These are phyloP conservation scores for Bocquillonia castaneifolia DNA, from an alignment of 441 rosid genomes.

Conservation along the genomic window DNA sequence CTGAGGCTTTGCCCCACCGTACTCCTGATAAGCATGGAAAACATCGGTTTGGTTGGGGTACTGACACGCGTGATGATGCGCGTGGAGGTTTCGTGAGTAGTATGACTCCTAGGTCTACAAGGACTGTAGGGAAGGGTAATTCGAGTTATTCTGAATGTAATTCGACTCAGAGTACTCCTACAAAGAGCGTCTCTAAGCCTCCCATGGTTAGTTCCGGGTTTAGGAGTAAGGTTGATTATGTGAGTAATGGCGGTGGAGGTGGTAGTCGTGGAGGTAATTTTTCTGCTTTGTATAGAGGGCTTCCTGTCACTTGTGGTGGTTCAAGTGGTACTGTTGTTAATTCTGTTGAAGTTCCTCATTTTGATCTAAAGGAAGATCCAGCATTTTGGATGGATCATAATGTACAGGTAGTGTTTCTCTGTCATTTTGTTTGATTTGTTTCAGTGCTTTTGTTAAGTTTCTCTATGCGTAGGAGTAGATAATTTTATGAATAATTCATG, in stretches of 20 bases:
- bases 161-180: slow-evolving; percentile 90
- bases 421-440: not conserved
- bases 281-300: slow-evolving; percentile 71
- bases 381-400: slow-evolving; percentile 99
- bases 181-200: slow-evolving; percentile 86
- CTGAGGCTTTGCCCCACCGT: slow-evolving; percentile 46
- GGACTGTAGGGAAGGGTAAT: slow-evolving; percentile 50
- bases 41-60: slow-evolving; percentile 66
- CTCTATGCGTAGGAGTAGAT: not conserved
- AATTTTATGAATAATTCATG: not conserved
- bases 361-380: slow-evolving; percentile 87
- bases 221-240: slow-evolving; percentile 63
- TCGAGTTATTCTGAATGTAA: slow-evolving; percentile 54
- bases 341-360: slow-evolving; percentile 89
- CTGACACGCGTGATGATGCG: slow-evolving; percentile 33
- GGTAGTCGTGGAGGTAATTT: slow-evolving; percentile 49
- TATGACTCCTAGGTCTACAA: slow-evolving; percentile 58
- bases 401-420: slow-evolving; percentile 69
- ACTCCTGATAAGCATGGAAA: slow-evolving; percentile 74
- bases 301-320: slow-evolving; percentile 54
- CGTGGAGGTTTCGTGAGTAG: slow-evolving; percentile 34
- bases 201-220: slow-evolving; percentile 43
- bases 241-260: slow-evolving; percentile 41
- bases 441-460: not conserved
- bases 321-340: slow-evolving; percentile 46